Base-by-base conservation (phyloP, 148 eudicot genomes). In the Vaccinium corymbosum region DNA sequence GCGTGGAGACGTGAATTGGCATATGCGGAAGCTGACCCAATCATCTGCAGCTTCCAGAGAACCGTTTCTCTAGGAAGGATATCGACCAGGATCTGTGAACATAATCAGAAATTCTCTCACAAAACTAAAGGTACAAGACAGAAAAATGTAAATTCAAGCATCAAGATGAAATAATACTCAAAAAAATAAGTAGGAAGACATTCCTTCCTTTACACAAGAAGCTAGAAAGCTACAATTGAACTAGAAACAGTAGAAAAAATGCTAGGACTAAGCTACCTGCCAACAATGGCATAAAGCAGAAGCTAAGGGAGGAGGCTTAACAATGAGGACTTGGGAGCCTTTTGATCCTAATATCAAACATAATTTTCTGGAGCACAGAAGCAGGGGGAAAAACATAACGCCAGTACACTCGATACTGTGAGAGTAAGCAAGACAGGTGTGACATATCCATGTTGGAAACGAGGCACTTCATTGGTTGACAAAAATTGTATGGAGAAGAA, bases 1-100 rank as follows among this genome's bases (percentile, higher is more conserved):
- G 94, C 92, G 84, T 91, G 93, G 81, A 95, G 93, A 61, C 92
- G 90, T 81, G 97, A 90, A 86, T 92, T 95, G 83, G 90, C 90
- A 86, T 87, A 86, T 80, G 89, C 86, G 73, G 93, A 86, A 81
- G 93, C 94, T 82, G 91, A 87, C 82, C 88, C 86, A 22, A 93
- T 90, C 87, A 95, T 52, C 83, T 92, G 90, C 88, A 93, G 91
- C 91, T 92, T 95, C 98, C 97, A 95, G 11, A 84, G 59, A 72
- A 93, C 87, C 14, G 95, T 86, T 83, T 91, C 93, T 42, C 85
- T 82, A 66, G 90, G 88, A 61, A 91, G 76, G 81, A 84, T 85
- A 72, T 88, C 90, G 83, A 86, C 91, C 71, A 95, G 81, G 83
- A 86, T 93, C 98, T 93, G 93, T 68, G 38, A 70, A 46, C 53